A percentile compares a stretch with the other conserved stretches of the same genome.
These are phyloP conservation scores for Bretschneidera sinensis DNA, from an alignment of 345 rosid genomes.

Conservation along the genomic window DNA sequence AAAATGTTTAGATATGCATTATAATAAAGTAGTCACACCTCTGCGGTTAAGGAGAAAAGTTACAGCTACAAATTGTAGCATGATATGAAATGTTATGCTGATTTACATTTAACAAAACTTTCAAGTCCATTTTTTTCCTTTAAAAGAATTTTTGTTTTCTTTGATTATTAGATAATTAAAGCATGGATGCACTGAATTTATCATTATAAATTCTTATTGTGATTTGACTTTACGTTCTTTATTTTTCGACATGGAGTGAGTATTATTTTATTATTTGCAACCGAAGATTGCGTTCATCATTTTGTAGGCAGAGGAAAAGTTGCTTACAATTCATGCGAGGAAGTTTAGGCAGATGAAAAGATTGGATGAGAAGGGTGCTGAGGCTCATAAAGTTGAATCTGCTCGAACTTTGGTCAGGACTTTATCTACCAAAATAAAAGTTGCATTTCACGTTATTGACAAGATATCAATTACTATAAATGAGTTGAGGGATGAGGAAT, in stretches of 20 bases:
- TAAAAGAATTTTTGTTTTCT: no score
- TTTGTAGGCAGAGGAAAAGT: constrained; percentile 60
- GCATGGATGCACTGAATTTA: no score
- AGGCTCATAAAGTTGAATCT: constrained; percentile 38
- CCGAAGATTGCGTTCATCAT: background rate
- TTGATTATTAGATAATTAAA: no score
- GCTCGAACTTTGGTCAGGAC: constrained; percentile 26
- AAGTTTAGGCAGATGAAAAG: constrained; percentile 42
- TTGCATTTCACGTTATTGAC: constrained; percentile 58
- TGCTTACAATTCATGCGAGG: constrained; percentile 41
- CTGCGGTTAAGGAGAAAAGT: background rate
- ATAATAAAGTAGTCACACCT: no score
- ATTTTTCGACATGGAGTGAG: no score
- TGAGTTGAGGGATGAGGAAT: constrained; percentile 56
- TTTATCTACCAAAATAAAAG: constrained; percentile 47
- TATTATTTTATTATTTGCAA: no score
- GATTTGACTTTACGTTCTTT: no score
- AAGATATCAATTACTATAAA: constrained; percentile 43
- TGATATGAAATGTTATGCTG: background rate
- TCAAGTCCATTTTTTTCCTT: background rate
- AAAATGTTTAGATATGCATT: no score
- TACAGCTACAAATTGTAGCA: no score
- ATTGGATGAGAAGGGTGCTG: constrained; percentile 37
- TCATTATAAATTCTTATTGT: no score
- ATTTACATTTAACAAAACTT: background rate